A percentile compares a stretch with the other conserved stretches of the same genome.
These are phyloP conservation scores for Ceratocystis lukuohia DNA, from an alignment of 2,329 filamentous ascomycete genomes.

Conservation along the genomic window DNA sequence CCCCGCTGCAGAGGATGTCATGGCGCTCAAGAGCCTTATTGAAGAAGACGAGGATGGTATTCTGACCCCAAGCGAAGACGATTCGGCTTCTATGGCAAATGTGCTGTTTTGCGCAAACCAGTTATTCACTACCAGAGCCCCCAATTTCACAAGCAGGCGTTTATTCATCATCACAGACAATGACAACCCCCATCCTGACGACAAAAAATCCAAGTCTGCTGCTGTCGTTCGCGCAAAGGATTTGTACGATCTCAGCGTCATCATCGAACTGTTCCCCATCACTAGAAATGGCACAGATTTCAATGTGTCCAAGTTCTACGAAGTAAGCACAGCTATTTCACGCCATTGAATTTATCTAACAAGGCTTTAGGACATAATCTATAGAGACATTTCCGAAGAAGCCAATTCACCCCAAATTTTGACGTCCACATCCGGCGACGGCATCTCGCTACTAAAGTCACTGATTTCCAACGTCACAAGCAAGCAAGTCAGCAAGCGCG, in stretches of 20 bases:
- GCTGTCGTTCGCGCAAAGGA: conserved; percentile 85
- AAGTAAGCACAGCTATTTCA: conserved; percentile 41
- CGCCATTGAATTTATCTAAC: background rate
- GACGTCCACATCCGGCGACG: conserved; percentile 55
- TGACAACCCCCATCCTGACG: conserved; percentile 64
- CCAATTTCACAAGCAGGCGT: conserved; percentile 83
- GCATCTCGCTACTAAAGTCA: conserved; percentile 63
- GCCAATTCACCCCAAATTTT: conserved; percentile 42
- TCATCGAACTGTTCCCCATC: conserved; percentile 87
- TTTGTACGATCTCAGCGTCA: conserved; percentile 82
- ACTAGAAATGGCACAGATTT: conserved; percentile 54
- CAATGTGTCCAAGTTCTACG: conserved; percentile 76
- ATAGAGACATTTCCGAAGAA: conserved; percentile 60
- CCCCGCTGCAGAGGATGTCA: conserved; percentile 77
- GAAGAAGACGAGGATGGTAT: conserved; percentile 66
- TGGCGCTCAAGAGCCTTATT: conserved; percentile 58
- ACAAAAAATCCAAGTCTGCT: conserved; percentile 59
- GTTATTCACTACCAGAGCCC: conserved; percentile 85
- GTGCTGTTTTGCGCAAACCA: conserved; percentile 92
- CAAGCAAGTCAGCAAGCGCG: conserved; percentile 70
- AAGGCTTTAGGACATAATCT: conserved; percentile 64
- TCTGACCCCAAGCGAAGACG: conserved; percentile 44
- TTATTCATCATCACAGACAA: conserved; percentile 96
- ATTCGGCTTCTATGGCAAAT: conserved; percentile 69
- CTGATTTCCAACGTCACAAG: conserved; percentile 82